Conservation (phyloP, 805 yeast genomes). For the Pichia cabralensis region DNA sequence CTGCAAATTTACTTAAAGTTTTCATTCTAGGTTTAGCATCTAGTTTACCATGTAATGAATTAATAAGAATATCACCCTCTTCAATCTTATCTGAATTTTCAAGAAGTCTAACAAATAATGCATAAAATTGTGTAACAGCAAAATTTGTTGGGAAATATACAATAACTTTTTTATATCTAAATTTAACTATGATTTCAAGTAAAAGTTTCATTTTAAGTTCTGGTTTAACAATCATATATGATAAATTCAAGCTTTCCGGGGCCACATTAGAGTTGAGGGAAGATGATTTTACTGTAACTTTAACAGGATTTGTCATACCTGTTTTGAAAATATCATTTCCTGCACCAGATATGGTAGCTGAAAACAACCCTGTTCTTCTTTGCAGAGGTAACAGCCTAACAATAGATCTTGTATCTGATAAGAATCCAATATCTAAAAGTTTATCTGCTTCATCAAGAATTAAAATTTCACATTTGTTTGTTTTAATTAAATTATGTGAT, state of each 20-base stretch:
- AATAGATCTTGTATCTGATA: constrained; percentile 56
- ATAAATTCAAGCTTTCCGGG: constrained; percentile 57
- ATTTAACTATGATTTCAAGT: constrained; percentile 40
- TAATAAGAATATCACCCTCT: constrained; percentile 29
- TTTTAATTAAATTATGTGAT: constrained; percentile 44
- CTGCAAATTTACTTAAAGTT: constrained; percentile 54
- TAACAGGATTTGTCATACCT: constrained; percentile 90
- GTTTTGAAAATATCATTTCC: constrained; percentile 71
- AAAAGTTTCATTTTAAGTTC: constrained; percentile 51
- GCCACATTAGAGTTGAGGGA: constrained; percentile 23
- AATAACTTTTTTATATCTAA: constrained; percentile 66
- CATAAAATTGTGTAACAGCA: constrained; percentile 68
- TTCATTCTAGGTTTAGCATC: constrained; percentile 70
- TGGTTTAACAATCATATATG: constrained; percentile 51
- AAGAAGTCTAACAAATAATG: constrained; percentile 37
- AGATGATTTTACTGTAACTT: constrained; percentile 60
- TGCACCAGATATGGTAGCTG: constrained; percentile 86
- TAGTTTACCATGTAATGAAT: constrained; percentile 85
- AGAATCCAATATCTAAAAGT: constrained; percentile 69
- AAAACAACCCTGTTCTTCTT: constrained; percentile 85
- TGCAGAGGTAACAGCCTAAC: constrained; percentile 73
- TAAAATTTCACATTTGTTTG: constrained; percentile 57
- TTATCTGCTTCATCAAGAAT: constrained; percentile 93
- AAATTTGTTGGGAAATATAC: constrained; percentile 90
- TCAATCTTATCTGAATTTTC: constrained; percentile 16